Conservation (phyloP, 2,329 filamentous ascomycete species). For the Phaeosphaeria sp. region DNA sequence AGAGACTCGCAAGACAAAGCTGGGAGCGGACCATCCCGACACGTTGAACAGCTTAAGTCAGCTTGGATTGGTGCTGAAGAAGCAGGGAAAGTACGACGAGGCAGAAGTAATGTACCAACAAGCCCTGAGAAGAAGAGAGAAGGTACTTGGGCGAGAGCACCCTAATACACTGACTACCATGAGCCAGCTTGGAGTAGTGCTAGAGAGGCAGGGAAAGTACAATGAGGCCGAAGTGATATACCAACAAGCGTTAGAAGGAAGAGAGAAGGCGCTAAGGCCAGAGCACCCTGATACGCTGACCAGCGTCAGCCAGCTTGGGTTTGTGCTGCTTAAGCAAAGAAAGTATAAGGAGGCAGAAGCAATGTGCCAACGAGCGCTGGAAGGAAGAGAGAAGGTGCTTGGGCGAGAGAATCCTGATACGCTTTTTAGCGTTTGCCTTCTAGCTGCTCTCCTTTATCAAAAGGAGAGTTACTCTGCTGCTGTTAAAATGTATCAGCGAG, state of each 20-base stretch:
- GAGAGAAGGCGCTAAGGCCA: too few relatives aligned
- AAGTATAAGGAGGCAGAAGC: slow-evolving; percentile 2
- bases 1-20: slow-evolving; percentile 6
- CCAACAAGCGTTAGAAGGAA: too few relatives aligned
- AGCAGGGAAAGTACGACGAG: background rate
- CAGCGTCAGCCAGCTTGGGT: slow-evolving; percentile 6
- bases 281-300: slow-evolving; percentile 9
- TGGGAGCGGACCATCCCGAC: slow-evolving; percentile 4
- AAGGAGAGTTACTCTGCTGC: too few relatives aligned
- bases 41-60: slow-evolving; percentile 10
- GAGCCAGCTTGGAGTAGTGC: slow-evolving; percentile 2
- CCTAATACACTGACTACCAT: slow-evolving; percentile 11
- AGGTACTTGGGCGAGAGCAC: too few relatives aligned
- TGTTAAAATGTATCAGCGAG: too few relatives aligned
- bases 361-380: too few relatives aligned
- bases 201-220: background rate
- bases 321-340: background rate
- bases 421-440: slow-evolving; percentile 12
- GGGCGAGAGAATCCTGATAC: slow-evolving; percentile 8
- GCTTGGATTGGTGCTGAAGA: slow-evolving; percentile 2
- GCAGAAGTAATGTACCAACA: too few relatives aligned
- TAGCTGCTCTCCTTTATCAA: too few relatives aligned
- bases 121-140: too few relatives aligned
- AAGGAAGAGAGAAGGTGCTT: too few relatives aligned
- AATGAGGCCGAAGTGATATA: too few relatives aligned